These are phyloP conservation scores for Cytospora chrysosperma DNA, from an alignment of 2,329 filamentous ascomycete species.

Conservation along the genomic window DNA sequence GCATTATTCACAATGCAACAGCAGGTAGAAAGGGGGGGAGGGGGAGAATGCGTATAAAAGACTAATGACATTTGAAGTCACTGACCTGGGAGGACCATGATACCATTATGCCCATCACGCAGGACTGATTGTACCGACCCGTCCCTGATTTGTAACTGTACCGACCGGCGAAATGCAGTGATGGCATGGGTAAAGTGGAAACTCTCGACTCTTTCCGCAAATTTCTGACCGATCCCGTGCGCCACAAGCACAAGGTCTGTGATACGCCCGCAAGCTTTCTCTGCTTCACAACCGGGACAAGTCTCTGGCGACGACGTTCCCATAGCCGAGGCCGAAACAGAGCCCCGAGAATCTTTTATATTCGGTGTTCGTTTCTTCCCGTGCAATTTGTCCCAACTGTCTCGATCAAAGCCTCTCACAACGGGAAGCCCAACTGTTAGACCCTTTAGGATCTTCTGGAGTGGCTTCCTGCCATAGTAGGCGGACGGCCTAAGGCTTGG, in stretches of 20 bases:
- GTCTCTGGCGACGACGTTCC: conserved; percentile 21
- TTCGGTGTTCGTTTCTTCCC: conserved; percentile 35
- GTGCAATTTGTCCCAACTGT: conserved; percentile 72
- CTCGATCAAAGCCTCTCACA: conserved; percentile 83
- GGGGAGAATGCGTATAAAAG: background rate
- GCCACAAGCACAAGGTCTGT: conserved; percentile 88
- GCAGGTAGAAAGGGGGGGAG: background rate
- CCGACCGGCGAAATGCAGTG: conserved; percentile 80
- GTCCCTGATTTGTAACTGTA: conserved; percentile 80
- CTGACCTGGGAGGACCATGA: conserved; percentile 77
- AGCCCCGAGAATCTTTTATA: conserved; percentile 29
- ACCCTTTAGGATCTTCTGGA: conserved; percentile 82
- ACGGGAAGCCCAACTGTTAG: conserved; percentile 80
- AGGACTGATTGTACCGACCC: conserved; percentile 73
- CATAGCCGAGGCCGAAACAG: conserved; percentile 21
- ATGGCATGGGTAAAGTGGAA: conserved; percentile 97
- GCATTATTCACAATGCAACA: background rate
- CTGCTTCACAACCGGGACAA: conserved; percentile 54
- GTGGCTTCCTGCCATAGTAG: conserved; percentile 78
- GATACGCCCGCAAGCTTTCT: conserved; percentile 66
- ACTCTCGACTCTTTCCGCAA: conserved; percentile 90
- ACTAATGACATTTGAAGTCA: background rate
- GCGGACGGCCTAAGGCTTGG: conserved; percentile 81
- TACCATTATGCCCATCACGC: conserved; percentile 74
- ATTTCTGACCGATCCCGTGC: conserved; percentile 94